Conservation (phyloP, 805 yeast genomes). For the Naumovozyma baii region DNA sequence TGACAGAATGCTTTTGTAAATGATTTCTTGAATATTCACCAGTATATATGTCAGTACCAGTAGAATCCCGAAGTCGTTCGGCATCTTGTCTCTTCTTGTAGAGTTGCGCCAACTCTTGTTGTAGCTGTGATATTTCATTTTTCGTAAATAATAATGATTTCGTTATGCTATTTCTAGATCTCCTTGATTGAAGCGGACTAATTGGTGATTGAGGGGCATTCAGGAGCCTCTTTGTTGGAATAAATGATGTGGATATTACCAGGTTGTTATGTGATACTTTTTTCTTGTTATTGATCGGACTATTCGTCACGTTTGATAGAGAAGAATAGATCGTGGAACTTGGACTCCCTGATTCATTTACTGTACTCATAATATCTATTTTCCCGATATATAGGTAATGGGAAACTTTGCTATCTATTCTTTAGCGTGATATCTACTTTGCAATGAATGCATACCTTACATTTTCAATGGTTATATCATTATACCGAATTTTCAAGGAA, state of each 20-base stretch:
- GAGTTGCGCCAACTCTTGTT: slow-evolving; percentile 14
- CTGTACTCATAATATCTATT: no score
- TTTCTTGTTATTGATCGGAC: slow-evolving; percentile 3
- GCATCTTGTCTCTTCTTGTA: slow-evolving; percentile 20
- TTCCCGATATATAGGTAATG: no score
- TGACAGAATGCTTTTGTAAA: slow-evolving; percentile 28
- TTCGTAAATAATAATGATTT: slow-evolving; percentile 15
- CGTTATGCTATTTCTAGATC: slow-evolving; percentile 18
- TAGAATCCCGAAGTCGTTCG: slow-evolving; percentile 20
- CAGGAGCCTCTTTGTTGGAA: slow-evolving; percentile 20
- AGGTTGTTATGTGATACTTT: slow-evolving; percentile 20
- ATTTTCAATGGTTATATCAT: no score
- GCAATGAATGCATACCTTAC: no score
- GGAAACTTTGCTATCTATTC: no score
- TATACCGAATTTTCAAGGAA: no score
- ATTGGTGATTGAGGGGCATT: slow-evolving; percentile 22
- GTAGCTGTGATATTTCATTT: slow-evolving; percentile 17
- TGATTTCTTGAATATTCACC: slow-evolving; percentile 31
- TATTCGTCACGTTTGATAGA: neutral
- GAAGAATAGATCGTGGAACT: neutral
- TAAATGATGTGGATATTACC: slow-evolving; percentile 28
- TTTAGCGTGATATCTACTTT: no score
- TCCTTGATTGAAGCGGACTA: slow-evolving; percentile 20
- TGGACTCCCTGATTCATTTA: neutral
- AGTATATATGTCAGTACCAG: slow-evolving; percentile 24